These are phyloP conservation scores for Pseudocercospora pini-densiflorae DNA, from an alignment of 2,329 filamentous ascomycete genomes.

Conservation along the genomic window DNA sequence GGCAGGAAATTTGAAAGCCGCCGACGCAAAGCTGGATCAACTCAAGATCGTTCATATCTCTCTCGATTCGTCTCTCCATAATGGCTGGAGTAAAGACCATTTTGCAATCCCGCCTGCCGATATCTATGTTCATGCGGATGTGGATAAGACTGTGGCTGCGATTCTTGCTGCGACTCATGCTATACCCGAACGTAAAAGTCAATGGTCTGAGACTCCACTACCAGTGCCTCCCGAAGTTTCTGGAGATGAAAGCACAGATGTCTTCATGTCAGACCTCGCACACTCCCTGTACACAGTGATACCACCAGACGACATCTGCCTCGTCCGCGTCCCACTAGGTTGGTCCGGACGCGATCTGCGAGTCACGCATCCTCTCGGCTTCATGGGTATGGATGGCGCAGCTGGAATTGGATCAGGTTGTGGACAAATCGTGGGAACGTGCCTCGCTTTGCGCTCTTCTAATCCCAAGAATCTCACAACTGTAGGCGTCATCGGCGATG, in stretches of 20 bases:
- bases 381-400: slow-evolving; percentile 31
- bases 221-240: background rate
- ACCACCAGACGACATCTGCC: slow-evolving; percentile 21
- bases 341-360: slow-evolving; percentile 24
- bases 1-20: slow-evolving; percentile 23
- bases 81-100: slow-evolving; percentile 31
- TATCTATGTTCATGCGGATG: slow-evolving; percentile 23
- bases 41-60: slow-evolving; percentile 20
- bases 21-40: slow-evolving; percentile 8
- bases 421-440: slow-evolving; percentile 27
- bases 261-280: slow-evolving; percentile 28
- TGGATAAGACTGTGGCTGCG: slow-evolving; percentile 19
- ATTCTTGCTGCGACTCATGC: slow-evolving; percentile 16
- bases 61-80: slow-evolving; percentile 26
- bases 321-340: slow-evolving; percentile 27
- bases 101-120: slow-evolving; percentile 26
- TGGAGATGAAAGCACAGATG: background rate
- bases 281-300: slow-evolving; percentile 19
- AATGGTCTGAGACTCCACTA: slow-evolving; percentile 1
- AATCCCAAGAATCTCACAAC: background rate
- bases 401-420: slow-evolving; percentile 26
- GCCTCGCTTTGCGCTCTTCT: slow-evolving; percentile 19
- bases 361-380: slow-evolving; percentile 20
- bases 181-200: slow-evolving; percentile 3
- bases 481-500: slow-evolving; percentile 24